Evolutionary conservation across 2,329 filamentous ascomycete species (phyloP), one percentile per base, ranked within the genome.

Genomic region (Sclerotinia minor): DNA sequence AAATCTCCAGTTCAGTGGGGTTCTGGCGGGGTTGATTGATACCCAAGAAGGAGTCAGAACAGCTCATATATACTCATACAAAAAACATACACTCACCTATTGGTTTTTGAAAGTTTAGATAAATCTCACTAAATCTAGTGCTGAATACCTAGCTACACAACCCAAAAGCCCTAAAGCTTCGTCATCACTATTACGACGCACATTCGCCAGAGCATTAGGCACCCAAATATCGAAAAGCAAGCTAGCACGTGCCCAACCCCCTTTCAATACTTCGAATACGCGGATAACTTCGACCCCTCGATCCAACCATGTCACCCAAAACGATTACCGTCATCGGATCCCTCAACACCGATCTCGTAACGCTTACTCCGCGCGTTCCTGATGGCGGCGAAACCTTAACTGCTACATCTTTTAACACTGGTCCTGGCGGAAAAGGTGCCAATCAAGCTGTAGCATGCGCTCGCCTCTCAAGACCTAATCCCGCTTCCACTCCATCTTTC

Each of bases 401-500:
- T 2, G 86, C 92, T 59, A 88, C 83, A 72, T 88, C 87, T 26
- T 96, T 96, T 80, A 85, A 85, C 76, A 92, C 89, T 47, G 93
- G 91, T 54, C 89, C 91, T 41, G 95, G 94, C 74, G 94, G 95
- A 68, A 99, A 99, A 81, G 94, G 94, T 71, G 93, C 94, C 69
- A 98, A 98, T 82, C 94, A 98, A 81, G 94, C 93, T 69, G 91
- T 97, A 67, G 92, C 93, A 32, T 93, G 90, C 80, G 91, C 89
- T 63, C 91, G 94, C 71, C 86, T 96, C 63, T 95, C 92, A 0
- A 85, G 90, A 59, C 76, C 83, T 38, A 82, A 81, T 45, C 72
- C 76, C 47, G 53, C 70, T 19, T 54, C 50, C n/a, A 24, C 49
- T 13, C 58, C 73, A 74, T 53, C 71, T 35, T 35, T 54, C n/a